Evolutionary conservation across 2,329 filamentous ascomycete genomes (phyloP).

Genomic region (Botryotinia convoluta): DNA sequence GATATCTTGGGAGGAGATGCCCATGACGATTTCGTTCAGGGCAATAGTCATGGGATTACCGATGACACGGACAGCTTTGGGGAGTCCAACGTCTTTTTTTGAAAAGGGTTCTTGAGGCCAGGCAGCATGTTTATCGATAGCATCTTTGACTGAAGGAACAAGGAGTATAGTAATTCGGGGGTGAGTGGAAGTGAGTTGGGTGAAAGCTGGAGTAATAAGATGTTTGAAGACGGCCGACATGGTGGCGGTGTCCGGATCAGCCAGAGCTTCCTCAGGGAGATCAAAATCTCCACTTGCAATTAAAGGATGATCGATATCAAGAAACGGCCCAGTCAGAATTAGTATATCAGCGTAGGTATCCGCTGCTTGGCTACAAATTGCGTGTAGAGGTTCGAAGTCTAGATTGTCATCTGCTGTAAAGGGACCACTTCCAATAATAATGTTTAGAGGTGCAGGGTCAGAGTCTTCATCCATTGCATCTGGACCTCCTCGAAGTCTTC

Average conservation of each 20-base stretch:
- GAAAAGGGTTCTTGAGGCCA: slow-evolving; percentile 77
- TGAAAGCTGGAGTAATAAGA: slow-evolving; percentile 71
- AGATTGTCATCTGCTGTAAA: slow-evolving; percentile 93
- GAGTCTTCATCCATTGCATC: slow-evolving; percentile 60
- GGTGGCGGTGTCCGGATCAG: slow-evolving; percentile 75
- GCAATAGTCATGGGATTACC: slow-evolving; percentile 89
- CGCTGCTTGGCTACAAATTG: slow-evolving; percentile 74
- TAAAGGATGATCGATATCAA: slow-evolving; percentile 87
- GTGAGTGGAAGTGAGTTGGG: slow-evolving; percentile 65
- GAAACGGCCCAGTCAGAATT: slow-evolving; percentile 80
- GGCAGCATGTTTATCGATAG: slow-evolving; percentile 76
- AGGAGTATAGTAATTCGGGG: slow-evolving; percentile 81
- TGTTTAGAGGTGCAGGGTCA: slow-evolving; percentile 64
- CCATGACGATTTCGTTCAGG: slow-evolving; percentile 82
- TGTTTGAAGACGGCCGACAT: slow-evolving; percentile 80
- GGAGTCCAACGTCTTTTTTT: slow-evolving; percentile 71
- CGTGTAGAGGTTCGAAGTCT: slow-evolving; percentile 81
- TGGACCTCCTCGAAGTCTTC: slow-evolving; percentile 63
- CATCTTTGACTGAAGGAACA: slow-evolving; percentile 78
- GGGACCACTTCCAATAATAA: slow-evolving; percentile 79
- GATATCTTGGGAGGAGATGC: slow-evolving; percentile 79
- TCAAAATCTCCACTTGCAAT: slow-evolving; percentile 79
- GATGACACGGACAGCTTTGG: slow-evolving; percentile 72
- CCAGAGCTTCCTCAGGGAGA: slow-evolving; percentile 61
- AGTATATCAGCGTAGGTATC: slow-evolving; percentile 74